These are phyloP conservation scores for Achaetomium macrosporum DNA, from an alignment of 2,329 filamentous ascomycete species.

Conservation along the genomic window DNA sequence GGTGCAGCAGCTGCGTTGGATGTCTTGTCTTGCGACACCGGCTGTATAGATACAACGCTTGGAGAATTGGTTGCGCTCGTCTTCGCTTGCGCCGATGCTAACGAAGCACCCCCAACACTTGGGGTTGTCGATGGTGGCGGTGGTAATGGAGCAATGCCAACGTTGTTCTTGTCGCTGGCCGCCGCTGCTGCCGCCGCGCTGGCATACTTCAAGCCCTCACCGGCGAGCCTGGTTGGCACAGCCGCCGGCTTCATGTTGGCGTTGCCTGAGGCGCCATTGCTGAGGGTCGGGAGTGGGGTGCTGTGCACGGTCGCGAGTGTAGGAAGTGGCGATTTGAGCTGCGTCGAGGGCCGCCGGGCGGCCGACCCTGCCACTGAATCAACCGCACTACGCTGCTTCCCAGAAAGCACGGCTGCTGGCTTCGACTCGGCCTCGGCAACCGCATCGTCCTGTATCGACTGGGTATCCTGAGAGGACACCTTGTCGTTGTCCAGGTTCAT, in stretches of 20 bases:
- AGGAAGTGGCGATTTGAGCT: slow-evolving; percentile 91
- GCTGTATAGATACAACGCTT: slow-evolving; percentile 42
- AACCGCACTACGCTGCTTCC: slow-evolving; percentile 50
- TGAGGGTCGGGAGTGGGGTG: slow-evolving; percentile 57
- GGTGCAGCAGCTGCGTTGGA: slow-evolving; percentile 28
- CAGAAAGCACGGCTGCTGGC: slow-evolving; percentile 32
- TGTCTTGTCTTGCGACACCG: slow-evolving; percentile 35
- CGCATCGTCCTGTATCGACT: slow-evolving; percentile 80
- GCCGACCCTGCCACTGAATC: slow-evolving; percentile 52
- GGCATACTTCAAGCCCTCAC: slow-evolving; percentile 92
- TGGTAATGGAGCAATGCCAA: slow-evolving; percentile 89
- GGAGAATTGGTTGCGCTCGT: slow-evolving; percentile 52
- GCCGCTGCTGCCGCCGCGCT: slow-evolving; percentile 92
- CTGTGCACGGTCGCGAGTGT: slow-evolving; percentile 84
- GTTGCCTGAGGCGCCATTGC: slow-evolving; percentile 42
- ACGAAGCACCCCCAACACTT: slow-evolving; percentile 36
- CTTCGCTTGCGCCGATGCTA: slow-evolving; percentile 49
- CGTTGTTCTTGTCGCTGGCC: slow-evolving; percentile 77
- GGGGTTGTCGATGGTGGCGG: slow-evolving; percentile 67
- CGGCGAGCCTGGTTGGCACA: slow-evolving; percentile 73
- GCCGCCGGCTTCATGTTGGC: slow-evolving; percentile 87
- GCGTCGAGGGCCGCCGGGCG: slow-evolving; percentile 71
- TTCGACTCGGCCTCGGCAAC: slow-evolving; percentile 51
- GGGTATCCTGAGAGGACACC: slow-evolving; percentile 89
- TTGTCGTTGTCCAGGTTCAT: slow-evolving; percentile 75